Evolutionary conservation across 1,284 basidiomycete species (phyloP).

Genomic region (Erythrobasidium hasegawianum): DNA sequence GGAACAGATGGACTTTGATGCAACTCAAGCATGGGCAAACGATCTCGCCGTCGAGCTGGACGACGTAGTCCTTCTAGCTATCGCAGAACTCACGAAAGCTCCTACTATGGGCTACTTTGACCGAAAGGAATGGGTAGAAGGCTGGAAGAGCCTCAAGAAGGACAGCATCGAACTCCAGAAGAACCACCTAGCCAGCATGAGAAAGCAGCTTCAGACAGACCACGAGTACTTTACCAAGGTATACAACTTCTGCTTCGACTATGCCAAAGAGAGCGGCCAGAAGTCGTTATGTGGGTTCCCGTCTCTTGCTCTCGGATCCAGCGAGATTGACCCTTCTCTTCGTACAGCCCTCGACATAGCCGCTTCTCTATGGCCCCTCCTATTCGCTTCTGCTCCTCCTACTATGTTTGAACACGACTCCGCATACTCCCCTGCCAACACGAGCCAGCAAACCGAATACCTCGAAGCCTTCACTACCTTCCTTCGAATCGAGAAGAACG

Average conservation of each 20-base stretch:
- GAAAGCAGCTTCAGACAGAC: slow-evolving; percentile 64
- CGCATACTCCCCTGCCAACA: slow-evolving; percentile 18
- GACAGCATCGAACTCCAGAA: slow-evolving; percentile 71
- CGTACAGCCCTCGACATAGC: slow-evolving; percentile 65
- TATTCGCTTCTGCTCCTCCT: slow-evolving; percentile 65
- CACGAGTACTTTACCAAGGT: slow-evolving; percentile 76
- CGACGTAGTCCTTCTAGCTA: slow-evolving; percentile 68
- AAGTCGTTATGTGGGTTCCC: slow-evolving; percentile 51
- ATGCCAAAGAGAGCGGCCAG: slow-evolving; percentile 69
- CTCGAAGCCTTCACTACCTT: slow-evolving; percentile 21
- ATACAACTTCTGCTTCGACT: slow-evolving; percentile 83
- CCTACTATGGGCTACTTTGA: slow-evolving; percentile 71
- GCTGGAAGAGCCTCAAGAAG: slow-evolving; percentile 67
- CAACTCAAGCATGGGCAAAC: slow-evolving; percentile 67
- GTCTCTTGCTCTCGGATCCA: no score
- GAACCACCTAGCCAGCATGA: slow-evolving; percentile 58
- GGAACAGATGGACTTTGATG: slow-evolving; percentile 54
- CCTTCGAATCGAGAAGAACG: slow-evolving; percentile 28
- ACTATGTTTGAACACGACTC: slow-evolving; percentile 31
- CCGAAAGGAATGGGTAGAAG: slow-evolving; percentile 69
- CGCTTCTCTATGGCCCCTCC: slow-evolving; percentile 75
- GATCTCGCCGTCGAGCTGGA: slow-evolving; percentile 67
- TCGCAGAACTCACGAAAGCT: slow-evolving; percentile 72
- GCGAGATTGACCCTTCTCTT: background rate
- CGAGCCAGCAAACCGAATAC: slow-evolving; percentile 10